Conservation (phyloP, 495 filamentous ascomycete species). For the Penicillium waksmanii region DNA sequence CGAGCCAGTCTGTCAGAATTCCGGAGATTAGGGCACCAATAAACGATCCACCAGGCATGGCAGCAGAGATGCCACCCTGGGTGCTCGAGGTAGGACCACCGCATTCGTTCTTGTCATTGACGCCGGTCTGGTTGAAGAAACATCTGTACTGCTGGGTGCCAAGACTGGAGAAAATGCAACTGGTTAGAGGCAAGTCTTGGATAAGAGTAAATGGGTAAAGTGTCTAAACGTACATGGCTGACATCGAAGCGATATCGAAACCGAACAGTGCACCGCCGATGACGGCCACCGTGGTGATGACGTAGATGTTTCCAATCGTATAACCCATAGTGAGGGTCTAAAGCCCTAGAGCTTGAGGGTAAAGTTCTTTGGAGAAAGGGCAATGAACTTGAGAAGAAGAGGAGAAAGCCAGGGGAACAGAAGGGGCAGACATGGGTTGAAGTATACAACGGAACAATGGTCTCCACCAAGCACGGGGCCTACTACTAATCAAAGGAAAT, state of each 20-base stretch:
- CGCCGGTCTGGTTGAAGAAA: constrained; percentile 59
- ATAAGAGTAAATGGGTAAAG: not conserved
- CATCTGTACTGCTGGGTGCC: constrained; percentile 58
- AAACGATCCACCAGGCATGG: constrained; percentile 76
- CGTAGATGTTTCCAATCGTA: constrained; percentile 34
- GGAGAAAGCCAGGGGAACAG: not conserved
- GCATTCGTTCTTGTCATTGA: constrained; percentile 38
- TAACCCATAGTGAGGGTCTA: constrained; percentile 24
- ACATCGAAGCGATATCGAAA: constrained; percentile 75
- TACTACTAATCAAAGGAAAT: not conserved
- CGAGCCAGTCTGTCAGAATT: constrained; percentile 64
- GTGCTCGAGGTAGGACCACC: constrained; percentile 50
- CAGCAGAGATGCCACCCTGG: constrained; percentile 63
- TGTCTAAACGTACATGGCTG: constrained; percentile 56
- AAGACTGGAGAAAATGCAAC: constrained; percentile 25
- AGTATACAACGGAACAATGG: not conserved
- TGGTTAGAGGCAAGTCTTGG: not conserved
- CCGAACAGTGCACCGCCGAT: constrained; percentile 69
- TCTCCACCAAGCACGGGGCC: not conserved
- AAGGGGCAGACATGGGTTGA: constrained; percentile 3
- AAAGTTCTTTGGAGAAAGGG: not conserved
- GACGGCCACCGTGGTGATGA: constrained; percentile 37
- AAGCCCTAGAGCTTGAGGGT: not conserved
- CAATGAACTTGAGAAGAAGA: not conserved
- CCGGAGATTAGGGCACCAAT: constrained; percentile 67